Evolutionary conservation across 306 rosid genomes (phyloP).

Genomic region (Acacia acuminata): DNA sequence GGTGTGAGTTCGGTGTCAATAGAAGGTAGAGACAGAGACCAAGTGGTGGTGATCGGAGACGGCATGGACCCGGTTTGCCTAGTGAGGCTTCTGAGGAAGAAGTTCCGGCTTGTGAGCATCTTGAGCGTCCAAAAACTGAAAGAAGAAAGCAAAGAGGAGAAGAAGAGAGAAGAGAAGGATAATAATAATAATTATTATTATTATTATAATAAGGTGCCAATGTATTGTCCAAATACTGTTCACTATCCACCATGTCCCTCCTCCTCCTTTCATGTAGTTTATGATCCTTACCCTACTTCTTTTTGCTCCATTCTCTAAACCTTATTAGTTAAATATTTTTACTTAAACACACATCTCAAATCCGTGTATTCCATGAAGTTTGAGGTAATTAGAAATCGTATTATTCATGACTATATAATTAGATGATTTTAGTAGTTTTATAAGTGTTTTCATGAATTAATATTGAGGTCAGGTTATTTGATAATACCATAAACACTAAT

Average conservation of each 20-base stretch:
- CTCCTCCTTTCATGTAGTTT: background rate
- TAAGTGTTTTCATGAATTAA: background rate
- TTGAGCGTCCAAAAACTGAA: slow-evolving; percentile 21
- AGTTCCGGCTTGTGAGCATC: slow-evolving; percentile 13
- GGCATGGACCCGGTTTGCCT: slow-evolving; percentile 29
- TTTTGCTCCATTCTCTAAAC: slow-evolving; percentile 2
- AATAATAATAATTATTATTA: background rate
- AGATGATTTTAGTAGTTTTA: background rate
- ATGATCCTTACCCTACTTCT: background rate
- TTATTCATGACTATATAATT: background rate
- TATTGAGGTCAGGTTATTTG: background rate
- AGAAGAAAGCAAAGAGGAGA: background rate
- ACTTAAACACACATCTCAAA: background rate
- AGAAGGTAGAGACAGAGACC: slow-evolving; percentile 33
- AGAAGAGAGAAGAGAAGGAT: background rate
- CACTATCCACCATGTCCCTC: background rate
- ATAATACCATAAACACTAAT: too few species aligned
- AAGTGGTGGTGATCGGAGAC: slow-evolving; percentile 35
- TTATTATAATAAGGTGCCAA: background rate
- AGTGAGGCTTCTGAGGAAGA: slow-evolving; percentile 32
- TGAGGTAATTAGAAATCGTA: background rate
- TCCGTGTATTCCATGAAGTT: background rate
- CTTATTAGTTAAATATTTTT: too few species aligned
- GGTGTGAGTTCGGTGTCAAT: slow-evolving; percentile 46
- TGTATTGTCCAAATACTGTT: too few species aligned